phyloP scores from a whole-genome alignment of 2,329 filamentous ascomycete genomes.

The Fusarium robinianum region DNA sequence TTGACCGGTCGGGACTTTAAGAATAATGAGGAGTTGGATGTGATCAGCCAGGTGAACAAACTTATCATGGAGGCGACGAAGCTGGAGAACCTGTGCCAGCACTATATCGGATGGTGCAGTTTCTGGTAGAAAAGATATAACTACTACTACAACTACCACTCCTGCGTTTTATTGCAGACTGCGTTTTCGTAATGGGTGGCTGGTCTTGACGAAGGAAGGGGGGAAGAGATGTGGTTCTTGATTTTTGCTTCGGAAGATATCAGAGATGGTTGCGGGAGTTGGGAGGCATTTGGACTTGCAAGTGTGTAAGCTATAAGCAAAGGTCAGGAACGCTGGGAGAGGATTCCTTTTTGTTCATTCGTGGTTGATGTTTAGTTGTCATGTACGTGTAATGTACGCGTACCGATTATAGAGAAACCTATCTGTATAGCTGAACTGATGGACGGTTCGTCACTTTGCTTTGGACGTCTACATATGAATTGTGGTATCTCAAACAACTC shows the following conservation, averaged over 20 bases:
- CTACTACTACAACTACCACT: too few species aligned
- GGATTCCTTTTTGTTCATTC: conserved; percentile 10
- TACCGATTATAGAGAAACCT: background rate
- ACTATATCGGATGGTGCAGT: conserved; percentile 99
- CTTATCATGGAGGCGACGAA: conserved; percentile 94
- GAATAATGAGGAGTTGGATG: conserved; percentile 78
- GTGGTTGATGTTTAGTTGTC: conserved; percentile 3
- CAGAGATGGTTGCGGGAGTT: conserved; percentile 28
- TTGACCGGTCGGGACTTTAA: conserved; percentile 93
- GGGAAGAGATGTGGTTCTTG: background rate
- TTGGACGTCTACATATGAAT: too few species aligned
- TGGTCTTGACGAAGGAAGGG: too few species aligned
- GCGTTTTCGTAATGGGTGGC: too few species aligned
- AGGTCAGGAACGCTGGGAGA: conserved; percentile 23
- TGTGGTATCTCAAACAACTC: too few species aligned
- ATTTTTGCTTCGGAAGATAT: conserved; percentile 7
- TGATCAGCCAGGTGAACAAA: conserved; percentile 90
- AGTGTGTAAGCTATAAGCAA: background rate
- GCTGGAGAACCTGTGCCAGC: conserved; percentile 95
- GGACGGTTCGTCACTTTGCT: too few species aligned
- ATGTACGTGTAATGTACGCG: conserved; percentile 10
- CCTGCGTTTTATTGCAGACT: too few species aligned
- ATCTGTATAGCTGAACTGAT: background rate
- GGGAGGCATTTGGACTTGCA: conserved; percentile 12
- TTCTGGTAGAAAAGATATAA: conserved; percentile 89